These are phyloP conservation scores for Anthracocystis panici-leucophaei DNA, from an alignment of 1,284 basidiomycete genomes.

Conservation along the genomic window DNA sequence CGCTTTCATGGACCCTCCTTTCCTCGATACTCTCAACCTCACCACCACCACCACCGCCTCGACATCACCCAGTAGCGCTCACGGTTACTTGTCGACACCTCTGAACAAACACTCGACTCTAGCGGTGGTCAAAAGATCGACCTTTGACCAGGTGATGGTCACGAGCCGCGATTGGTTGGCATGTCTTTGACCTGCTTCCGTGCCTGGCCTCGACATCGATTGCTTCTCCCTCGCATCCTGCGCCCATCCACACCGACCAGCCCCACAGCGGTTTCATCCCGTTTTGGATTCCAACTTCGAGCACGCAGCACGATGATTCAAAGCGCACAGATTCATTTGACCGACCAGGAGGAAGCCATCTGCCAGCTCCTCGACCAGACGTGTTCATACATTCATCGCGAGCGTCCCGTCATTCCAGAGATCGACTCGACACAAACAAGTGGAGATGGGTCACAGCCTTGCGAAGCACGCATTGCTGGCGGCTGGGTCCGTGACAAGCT, in stretches of 20 bases:
- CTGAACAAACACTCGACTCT: not conserved
- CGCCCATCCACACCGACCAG: not conserved
- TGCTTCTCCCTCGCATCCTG: not conserved
- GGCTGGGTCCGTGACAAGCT: slow-evolving; percentile 99
- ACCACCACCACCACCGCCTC: slow-evolving; percentile 2
- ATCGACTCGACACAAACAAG: slow-evolving; percentile 44
- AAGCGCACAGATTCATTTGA: slow-evolving; percentile 42
- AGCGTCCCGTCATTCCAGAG: slow-evolving; percentile 41
- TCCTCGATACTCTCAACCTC: not conserved
- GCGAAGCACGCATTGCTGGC: slow-evolving; percentile 75
- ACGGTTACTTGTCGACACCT: not conserved
- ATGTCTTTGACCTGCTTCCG: slow-evolving; percentile 39
- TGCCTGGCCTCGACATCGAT: slow-evolving; percentile 22
- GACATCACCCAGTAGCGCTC: not conserved
- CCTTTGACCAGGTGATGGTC: slow-evolving; percentile 13
- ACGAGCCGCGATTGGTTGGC: slow-evolving; percentile 18
- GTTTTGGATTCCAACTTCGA: slow-evolving; percentile 3
- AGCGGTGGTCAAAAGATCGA: not conserved
- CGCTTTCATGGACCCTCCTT: not conserved
- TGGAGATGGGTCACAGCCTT: slow-evolving; percentile 23
- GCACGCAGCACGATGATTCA: slow-evolving; percentile 24
- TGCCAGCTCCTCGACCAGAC: slow-evolving; percentile 62
- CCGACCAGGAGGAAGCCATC: slow-evolving; percentile 52
- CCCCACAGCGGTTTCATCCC: not conserved
- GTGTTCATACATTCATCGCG: slow-evolving; percentile 54